These are phyloP conservation scores for Colletotrichum limetticola DNA, from an alignment of 2,329 filamentous ascomycete species.

Conservation along the genomic window DNA sequence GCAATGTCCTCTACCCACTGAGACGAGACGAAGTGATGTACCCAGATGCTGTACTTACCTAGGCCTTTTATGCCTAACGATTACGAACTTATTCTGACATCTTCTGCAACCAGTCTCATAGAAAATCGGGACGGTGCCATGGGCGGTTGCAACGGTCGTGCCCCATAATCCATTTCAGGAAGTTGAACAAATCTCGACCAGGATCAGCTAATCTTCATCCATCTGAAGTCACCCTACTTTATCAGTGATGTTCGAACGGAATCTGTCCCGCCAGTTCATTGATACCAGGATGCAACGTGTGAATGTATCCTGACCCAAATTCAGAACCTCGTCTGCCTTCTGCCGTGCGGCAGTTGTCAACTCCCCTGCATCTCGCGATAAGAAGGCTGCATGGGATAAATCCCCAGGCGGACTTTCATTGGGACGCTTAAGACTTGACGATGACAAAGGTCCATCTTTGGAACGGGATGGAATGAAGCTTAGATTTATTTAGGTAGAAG, in stretches of 20 bases:
- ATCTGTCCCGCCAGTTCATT: neutral
- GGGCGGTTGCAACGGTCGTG: neutral
- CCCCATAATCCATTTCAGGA: neutral
- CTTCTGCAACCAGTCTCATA: neutral
- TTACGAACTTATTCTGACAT: neutral
- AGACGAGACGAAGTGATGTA: neutral
- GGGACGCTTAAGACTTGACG: neutral
- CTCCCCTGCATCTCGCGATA: neutral
- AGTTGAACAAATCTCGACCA: neutral
- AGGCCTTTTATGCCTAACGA: neutral
- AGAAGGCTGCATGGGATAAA: neutral
- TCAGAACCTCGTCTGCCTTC: neutral
- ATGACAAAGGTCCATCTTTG: neutral
- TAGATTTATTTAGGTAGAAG: neutral
- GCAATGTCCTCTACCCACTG: neutral
- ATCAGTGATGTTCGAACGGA: neutral
- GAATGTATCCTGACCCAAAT: neutral
- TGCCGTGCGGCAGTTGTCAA: neutral
- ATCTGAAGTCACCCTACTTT: neutral
- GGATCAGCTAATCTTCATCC: neutral
- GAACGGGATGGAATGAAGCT: neutral
- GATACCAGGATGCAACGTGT: neutral
- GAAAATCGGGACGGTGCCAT: neutral
- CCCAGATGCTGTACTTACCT: neutral
- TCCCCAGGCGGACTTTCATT: neutral